A percentile compares a stretch with the other conserved stretches of the same genome.
These are phyloP conservation scores for Aspergillus luchuensis DNA, from an alignment of 2,329 filamentous ascomycete species.

Conservation along the genomic window DNA sequence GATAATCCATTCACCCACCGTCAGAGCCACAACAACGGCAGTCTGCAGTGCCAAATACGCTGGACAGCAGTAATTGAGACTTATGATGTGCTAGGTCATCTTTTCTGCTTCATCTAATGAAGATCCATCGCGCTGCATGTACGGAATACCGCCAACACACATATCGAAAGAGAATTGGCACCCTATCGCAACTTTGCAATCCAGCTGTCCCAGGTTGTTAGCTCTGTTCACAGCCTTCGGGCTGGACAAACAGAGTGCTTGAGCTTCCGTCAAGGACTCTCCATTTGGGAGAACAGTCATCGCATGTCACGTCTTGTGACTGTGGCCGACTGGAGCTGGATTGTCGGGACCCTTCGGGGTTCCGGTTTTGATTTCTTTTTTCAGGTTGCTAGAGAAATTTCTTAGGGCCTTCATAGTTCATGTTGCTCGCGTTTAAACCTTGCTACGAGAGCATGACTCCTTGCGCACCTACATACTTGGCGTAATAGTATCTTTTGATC, in stretches of 20 bases:
- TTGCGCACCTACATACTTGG: slow-evolving; percentile 44
- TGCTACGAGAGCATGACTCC: slow-evolving; percentile 50
- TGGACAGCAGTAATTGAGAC: neutral
- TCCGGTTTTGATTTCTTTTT: slow-evolving; percentile 7
- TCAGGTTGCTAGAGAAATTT: slow-evolving; percentile 42
- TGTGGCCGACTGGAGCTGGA: slow-evolving; percentile 46
- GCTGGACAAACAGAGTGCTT: slow-evolving; percentile 8
- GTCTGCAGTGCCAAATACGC: neutral
- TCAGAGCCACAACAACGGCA: neutral
- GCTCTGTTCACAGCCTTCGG: slow-evolving; percentile 6
- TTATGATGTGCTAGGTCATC: neutral
- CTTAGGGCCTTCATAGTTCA: slow-evolving; percentile 51
- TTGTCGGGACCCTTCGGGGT: slow-evolving; percentile 26
- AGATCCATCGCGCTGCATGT: neutral
- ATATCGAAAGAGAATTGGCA: neutral
- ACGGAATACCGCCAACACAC: neutral
- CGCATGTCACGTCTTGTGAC: slow-evolving; percentile 46
- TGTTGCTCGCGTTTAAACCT: slow-evolving; percentile 35
- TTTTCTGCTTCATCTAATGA: neutral
- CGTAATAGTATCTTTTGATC: neutral
- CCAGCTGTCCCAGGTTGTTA: slow-evolving; percentile 38
- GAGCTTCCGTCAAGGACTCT: slow-evolving; percentile 32
- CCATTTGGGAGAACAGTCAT: slow-evolving; percentile 37
- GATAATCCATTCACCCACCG: neutral
- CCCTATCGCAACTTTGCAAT: slow-evolving; percentile 33